phyloP scores from a whole-genome alignment of 208 protist genomes.

The Leishmania major region DNA sequence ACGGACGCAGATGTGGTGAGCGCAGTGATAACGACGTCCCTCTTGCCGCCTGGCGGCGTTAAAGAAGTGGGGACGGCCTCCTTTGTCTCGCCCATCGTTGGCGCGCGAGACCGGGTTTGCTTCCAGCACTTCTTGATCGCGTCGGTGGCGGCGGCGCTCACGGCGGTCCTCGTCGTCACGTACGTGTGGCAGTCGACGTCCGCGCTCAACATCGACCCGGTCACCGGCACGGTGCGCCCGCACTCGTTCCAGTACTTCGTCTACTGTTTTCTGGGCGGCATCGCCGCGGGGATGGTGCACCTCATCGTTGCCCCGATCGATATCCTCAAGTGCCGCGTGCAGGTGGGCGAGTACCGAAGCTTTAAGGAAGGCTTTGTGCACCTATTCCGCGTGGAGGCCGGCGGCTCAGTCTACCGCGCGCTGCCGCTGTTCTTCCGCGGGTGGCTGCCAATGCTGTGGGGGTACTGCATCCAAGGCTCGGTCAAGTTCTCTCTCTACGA shows the following conservation, averaged over 20 bases:
- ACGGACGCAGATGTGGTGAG: neutral
- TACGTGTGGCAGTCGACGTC: conserved; percentile 20
- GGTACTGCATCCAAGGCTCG: conserved; percentile 62
- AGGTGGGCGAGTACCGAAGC: conserved; percentile 69
- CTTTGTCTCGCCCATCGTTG: conserved; percentile 3
- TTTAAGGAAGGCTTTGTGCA: conserved; percentile 45
- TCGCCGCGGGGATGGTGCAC: conserved; percentile 64
- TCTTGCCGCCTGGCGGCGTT: neutral
- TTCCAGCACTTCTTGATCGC: conserved; percentile 17
- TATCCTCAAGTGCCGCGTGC: conserved; percentile 83
- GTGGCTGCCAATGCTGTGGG: conserved; percentile 68
- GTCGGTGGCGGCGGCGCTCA: neutral
- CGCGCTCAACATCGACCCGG: conserved; percentile 7
- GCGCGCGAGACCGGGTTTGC: conserved; percentile 16
- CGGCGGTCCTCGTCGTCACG: conserved; percentile 4
- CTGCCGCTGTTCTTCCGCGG: conserved; percentile 58
- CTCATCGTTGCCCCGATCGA: conserved; percentile 72
- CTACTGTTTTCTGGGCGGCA: conserved; percentile 65
- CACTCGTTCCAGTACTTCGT: conserved; percentile 69
- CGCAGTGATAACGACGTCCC: neutral
- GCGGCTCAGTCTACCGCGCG: conserved; percentile 23
- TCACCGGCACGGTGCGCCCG: conserved; percentile 24
- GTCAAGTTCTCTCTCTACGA: conserved; percentile 86
- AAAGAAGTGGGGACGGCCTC: neutral
- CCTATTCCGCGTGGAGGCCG: conserved; percentile 38